Percentiles rank a stretch among this genome's conserved stretches.
Evolutionary conservation across 2,329 filamentous ascomycete genomes (phyloP).

Genomic region (Colletotrichum costaricense): DNA sequence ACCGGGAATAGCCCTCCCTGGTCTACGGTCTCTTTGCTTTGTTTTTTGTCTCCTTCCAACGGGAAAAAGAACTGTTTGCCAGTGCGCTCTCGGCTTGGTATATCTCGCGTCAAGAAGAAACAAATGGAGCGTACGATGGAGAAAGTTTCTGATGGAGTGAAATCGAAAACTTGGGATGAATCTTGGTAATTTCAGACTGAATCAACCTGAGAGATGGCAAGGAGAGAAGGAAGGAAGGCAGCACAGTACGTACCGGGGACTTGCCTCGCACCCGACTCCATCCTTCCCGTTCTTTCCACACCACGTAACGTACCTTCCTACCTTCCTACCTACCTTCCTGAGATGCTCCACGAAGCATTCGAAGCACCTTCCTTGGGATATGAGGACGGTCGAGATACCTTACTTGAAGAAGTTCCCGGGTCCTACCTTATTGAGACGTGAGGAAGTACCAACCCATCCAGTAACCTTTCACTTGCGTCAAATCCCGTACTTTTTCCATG

Average conservation of each 20-base stretch:
- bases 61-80: neutral
- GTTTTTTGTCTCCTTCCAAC: neutral
- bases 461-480: too few species aligned
- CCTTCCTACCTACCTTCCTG: neutral
- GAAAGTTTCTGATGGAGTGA: neutral
- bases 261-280: neutral
- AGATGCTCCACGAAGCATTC: neutral
- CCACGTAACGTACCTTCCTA: neutral
- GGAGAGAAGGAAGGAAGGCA: neutral
- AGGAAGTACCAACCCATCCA: too few species aligned
- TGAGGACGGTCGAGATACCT: neutral
- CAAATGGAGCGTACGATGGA: too few species aligned
- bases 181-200: neutral
- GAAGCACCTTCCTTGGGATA: neutral
- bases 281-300: neutral
- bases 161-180: too few species aligned
- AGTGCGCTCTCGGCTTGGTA: neutral
- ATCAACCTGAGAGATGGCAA: too few species aligned
- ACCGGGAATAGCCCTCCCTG: neutral
- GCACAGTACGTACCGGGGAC: neutral
- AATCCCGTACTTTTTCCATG: too few species aligned
- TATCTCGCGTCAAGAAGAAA: neutral
- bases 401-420: too few species aligned
- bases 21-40: neutral
- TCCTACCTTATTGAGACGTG: too few species aligned